These are phyloP conservation scores for Botryosphaeria dothidea DNA, from an alignment of 2,329 filamentous ascomycete genomes.

Conservation along the genomic window DNA sequence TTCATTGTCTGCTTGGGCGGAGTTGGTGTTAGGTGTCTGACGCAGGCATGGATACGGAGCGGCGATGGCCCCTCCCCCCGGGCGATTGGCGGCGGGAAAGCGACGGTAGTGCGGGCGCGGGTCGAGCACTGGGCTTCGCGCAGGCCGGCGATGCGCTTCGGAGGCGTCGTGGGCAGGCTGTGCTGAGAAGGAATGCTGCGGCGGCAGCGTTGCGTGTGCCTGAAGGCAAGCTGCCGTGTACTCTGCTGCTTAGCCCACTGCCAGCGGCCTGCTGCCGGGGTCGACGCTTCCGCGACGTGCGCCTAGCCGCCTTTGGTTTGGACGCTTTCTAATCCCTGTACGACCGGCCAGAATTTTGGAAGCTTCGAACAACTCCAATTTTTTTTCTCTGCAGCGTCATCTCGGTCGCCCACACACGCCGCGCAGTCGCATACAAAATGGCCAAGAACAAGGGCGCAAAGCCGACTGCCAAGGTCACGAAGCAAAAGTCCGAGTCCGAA, in stretches of 20 bases:
- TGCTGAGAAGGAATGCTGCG: not conserved
- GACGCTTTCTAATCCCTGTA: not conserved
- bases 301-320: not conserved
- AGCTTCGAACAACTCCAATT: not conserved
- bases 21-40: constrained; percentile 14
- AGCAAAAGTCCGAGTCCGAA: not conserved
- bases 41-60: constrained; percentile 17
- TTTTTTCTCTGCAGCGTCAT: not conserved
- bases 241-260: constrained; percentile 7
- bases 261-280: constrained; percentile 8
- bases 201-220: constrained; percentile 1
- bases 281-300: constrained; percentile 5
- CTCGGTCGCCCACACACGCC: not conserved
- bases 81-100: constrained; percentile 10
- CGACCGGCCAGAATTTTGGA: constrained; percentile 6
- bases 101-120: not conserved
- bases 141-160: not conserved
- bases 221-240: constrained; percentile 13
- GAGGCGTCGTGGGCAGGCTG: not conserved
- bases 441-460: constrained; percentile 19
- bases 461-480: constrained; percentile 7
- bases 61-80: constrained; percentile 14
- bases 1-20: constrained; percentile 18
- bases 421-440: not conserved
- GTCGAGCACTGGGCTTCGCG: constrained; percentile 3